These are phyloP conservation scores for Ballota nigra DNA, from an alignment of 257 asterid species.

Conservation along the genomic window DNA sequence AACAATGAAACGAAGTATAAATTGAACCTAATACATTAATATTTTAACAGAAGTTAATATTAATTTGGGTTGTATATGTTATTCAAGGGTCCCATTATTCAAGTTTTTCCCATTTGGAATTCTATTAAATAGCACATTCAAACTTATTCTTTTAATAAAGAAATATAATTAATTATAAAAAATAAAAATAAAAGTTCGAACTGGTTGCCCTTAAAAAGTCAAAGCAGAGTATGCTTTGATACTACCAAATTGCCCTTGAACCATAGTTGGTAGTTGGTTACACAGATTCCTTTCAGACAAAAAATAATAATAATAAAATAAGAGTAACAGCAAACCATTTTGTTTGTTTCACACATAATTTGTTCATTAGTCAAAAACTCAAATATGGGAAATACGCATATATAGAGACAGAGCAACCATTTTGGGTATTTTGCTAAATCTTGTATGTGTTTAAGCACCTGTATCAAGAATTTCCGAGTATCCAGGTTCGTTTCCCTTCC, in stretches of 20 bases:
- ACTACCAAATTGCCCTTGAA: conserved; percentile 14
- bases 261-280: background rate
- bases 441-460: conserved; percentile 27
- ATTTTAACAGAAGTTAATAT: no score
- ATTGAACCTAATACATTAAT: no score
- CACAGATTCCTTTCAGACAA: background rate
- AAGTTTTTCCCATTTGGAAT: no score
- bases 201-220: background rate
- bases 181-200: no score
- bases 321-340: background rate
- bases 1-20: no score
- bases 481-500: conserved; percentile 34
- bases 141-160: no score
- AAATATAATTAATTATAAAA: no score
- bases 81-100: no score
- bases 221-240: background rate
- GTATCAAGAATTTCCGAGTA: background rate
- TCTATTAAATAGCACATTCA: no score
- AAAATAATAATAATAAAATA: background rate
- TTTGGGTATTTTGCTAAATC: background rate
- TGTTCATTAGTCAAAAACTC: conserved; percentile 9
- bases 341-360: background rate
- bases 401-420: background rate
- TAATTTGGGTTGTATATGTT: no score
- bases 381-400: background rate